Base-by-base conservation (phyloP, 176 grass and related monocot species). In the Stipa capillata region DNA sequence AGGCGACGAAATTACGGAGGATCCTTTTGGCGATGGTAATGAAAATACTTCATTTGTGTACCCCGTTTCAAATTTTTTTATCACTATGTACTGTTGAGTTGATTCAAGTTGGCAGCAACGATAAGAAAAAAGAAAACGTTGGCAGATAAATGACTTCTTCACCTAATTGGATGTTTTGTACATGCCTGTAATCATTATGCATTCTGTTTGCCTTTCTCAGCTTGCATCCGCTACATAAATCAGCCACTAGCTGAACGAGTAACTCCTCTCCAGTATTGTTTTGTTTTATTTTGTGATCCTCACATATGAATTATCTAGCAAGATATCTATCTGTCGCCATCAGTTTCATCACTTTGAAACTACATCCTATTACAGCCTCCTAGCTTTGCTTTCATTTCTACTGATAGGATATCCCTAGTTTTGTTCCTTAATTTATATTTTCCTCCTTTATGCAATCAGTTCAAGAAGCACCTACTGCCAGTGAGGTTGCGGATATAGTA, bases 11-110 rank as follows among this genome's bases (percentile, higher is more conserved):
- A 83, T 80, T 45, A 29, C 31, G 5, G 40, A 63, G 20, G 54
- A 57, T 81, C 52, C 72, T 75, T 64, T 84, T 71, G 62, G 69
- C 18, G 65, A 83, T 28, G 68, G 81, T 79, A 90, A 76, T 10
- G 15, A 43, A 39, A 78, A 72, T 2, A 72, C 17, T 18, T 49
- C 11, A 44, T 69, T 16, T 47, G 9, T 59, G 33, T 55, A 44
- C 34, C 34, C 12, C 2, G 23, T 66, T 24, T 21, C 6, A 65
- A 65, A 40, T 39, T 14, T 32, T 39, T 14, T 32, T 7, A 0
- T 55, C 20, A 53, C 37, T 25, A 14, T 78, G 24, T 45, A 50
- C 25, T 17, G 8, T 60, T 33, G 33, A 27, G 17, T 74, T 79
- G 41, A 62, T 61, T 36, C 37, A 9, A 63, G 17, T 23, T 51